Evolutionary conservation across 2,329 filamentous ascomycete genomes (phyloP).

Genomic region (Penicillium oxalicum): DNA sequence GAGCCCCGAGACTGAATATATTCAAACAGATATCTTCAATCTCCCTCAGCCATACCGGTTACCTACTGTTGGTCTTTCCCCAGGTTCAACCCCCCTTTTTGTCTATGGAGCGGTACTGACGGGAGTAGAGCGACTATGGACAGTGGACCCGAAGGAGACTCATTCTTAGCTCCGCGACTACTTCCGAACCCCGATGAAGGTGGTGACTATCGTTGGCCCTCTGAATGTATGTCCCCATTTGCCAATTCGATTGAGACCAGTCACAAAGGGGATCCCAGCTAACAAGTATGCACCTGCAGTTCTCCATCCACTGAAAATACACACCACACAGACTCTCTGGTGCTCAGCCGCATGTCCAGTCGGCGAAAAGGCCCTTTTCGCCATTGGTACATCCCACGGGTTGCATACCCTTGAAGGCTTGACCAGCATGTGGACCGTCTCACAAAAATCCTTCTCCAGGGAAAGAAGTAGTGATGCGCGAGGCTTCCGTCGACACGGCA

Average conservation of each 20-base stretch:
- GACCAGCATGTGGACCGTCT: slow-evolving; percentile 26
- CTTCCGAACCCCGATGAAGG: slow-evolving; percentile 29
- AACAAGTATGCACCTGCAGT: slow-evolving; percentile 9
- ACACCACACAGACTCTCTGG: slow-evolving; percentile 28
- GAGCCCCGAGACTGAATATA: slow-evolving; percentile 1
- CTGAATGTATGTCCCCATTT: slow-evolving; percentile 19
- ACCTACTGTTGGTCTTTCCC: slow-evolving; percentile 25
- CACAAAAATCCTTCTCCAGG: slow-evolving; percentile 22
- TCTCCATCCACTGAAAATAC: slow-evolving; percentile 25
- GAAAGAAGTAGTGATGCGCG: slow-evolving; percentile 10
- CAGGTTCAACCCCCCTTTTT: background rate
- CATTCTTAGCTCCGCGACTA: slow-evolving; percentile 27
- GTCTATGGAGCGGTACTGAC: background rate
- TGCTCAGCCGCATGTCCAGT: slow-evolving; percentile 33
- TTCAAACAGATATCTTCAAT: slow-evolving; percentile 30
- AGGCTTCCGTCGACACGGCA: slow-evolving; percentile 12
- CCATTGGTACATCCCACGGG: slow-evolving; percentile 35
- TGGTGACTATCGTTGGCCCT: slow-evolving; percentile 29
- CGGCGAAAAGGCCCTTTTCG: slow-evolving; percentile 27
- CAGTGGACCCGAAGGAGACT: slow-evolving; percentile 29
- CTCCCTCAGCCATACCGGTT: slow-evolving; percentile 32
- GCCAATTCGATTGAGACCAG: too few relatives aligned
- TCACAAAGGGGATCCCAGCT: background rate
- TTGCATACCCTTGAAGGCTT: slow-evolving; percentile 29
- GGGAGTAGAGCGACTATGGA: slow-evolving; percentile 31